Evolutionary conservation across 2,329 filamentous ascomycete species (phyloP), one percentile per base, ranked within the genome.

Genomic region (Xylariaceae sp.): DNA sequence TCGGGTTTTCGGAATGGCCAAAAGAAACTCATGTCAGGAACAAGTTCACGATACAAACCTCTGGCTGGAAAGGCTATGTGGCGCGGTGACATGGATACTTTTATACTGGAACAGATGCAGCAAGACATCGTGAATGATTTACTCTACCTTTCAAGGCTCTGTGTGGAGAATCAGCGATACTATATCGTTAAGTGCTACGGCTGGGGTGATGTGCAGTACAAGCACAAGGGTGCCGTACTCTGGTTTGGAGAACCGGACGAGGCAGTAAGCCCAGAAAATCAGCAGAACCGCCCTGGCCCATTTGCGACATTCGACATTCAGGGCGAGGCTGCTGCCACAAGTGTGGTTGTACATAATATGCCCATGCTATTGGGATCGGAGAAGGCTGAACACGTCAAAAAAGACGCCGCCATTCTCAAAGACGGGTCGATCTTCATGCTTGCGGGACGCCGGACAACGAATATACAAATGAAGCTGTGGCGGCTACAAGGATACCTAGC

Each of bases 71-170:
- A 52, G n/a, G 69, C 72, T 7, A 69, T 75, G 20, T 84, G 78
- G 79, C 78, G 84, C 26, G 41, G 71, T 4, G 83, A 86, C 61
- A 89, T 88, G 84, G 75, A 79, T 32, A 69, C 73, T 0, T 73
- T 81, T 21, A 65, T 89, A 0, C 71, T 87, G 3, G 69, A 75
- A 5, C 71, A 80, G 55, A 74, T 87, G 71, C 79, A 82, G 3
- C 70, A 76, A 4, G 71, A 76, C 1, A 74, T 81, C 18, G 71
- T 77, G 1, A 75, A 81, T 19, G 71, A 78, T 0, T 68, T 89
- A 10, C 52, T 78, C 4, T 70, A 77, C 57, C 61, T 80, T 2
- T 68, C 73, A 0, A 50, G 56, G 1, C 59, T 75, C 10, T 70
- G 70, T 45, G 60, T 66, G 14, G 52, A 64, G 1, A 45, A 65